A percentile compares a stretch with the other conserved stretches of the same genome.
Evolutionary conservation across 169 alveolate genomes (phyloP).

Genomic region (Cryptosporidium sp.): DNA sequence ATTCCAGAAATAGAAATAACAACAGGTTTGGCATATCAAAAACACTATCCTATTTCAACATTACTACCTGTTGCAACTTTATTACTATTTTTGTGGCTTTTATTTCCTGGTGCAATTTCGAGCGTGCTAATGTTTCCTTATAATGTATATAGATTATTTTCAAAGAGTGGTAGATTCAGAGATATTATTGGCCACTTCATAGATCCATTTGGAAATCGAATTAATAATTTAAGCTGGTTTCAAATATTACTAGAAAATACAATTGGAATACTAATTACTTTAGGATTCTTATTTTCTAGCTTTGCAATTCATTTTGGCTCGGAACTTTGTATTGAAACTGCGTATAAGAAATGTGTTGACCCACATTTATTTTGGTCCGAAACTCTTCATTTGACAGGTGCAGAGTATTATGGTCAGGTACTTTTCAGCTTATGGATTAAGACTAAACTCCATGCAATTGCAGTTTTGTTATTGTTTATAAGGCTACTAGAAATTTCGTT

Average conservation of each 20-base stretch:
- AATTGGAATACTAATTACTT: slow-evolving; percentile 42
- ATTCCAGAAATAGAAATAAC: slow-evolving; percentile 58
- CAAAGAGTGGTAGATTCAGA: slow-evolving; percentile 63
- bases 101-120: slow-evolving; percentile 68
- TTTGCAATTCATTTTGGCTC: slow-evolving; percentile 62
- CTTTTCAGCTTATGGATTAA: slow-evolving; percentile 64
- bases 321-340: slow-evolving; percentile 72
- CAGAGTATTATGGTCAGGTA: slow-evolving; percentile 65
- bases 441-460: slow-evolving; percentile 58
- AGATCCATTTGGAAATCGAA: slow-evolving; percentile 73
- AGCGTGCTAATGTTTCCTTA: slow-evolving; percentile 59
- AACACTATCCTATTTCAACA: slow-evolving; percentile 58
- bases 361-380: slow-evolving; percentile 62
- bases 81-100: slow-evolving; percentile 19
- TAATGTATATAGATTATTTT: slow-evolving; percentile 35
- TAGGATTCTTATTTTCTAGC: slow-evolving; percentile 49
- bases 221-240: slow-evolving; percentile 63
- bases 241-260: slow-evolving; percentile 56
- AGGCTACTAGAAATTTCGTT: slow-evolving; percentile 54
- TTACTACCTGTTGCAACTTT: slow-evolving; percentile 35
- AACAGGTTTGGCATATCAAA: slow-evolving; percentile 65
- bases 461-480: slow-evolving; percentile 62
- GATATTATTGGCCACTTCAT: slow-evolving; percentile 71
- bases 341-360: slow-evolving; percentile 41
- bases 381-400: slow-evolving; percentile 51